These are phyloP conservation scores for Aegle marmelos DNA, from an alignment of 345 rosid genomes.

Conservation along the genomic window DNA sequence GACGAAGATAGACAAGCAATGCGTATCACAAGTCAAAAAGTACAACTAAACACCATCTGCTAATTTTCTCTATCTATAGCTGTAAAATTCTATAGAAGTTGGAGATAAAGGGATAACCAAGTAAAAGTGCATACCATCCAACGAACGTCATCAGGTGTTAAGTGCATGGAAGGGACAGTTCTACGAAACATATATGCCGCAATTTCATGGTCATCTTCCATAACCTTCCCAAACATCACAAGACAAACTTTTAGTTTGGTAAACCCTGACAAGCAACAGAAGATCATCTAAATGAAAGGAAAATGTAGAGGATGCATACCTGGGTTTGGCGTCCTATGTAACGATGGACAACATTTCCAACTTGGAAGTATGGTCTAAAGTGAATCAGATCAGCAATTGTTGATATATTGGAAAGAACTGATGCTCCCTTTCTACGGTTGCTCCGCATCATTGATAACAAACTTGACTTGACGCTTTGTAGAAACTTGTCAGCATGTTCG, in stretches of 20 bases:
- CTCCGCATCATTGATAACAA: slow-evolving; percentile 56
- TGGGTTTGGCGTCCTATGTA: slow-evolving; percentile 95
- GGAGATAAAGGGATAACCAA: background rate
- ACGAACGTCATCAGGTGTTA: slow-evolving; percentile 90
- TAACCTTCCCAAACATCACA: slow-evolving; percentile 49
- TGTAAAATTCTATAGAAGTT: background rate
- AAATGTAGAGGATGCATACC: slow-evolving; percentile 33
- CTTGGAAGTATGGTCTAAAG: slow-evolving; percentile 72
- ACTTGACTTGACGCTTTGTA: slow-evolving; percentile 78
- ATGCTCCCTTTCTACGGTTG: slow-evolving; percentile 48
- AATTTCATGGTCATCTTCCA: slow-evolving; percentile 95
- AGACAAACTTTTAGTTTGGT: slow-evolving; percentile 2
- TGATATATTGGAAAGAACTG: slow-evolving; percentile 59
- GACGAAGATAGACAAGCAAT: background rate
- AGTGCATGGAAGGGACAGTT: slow-evolving; percentile 82
- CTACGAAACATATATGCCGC: slow-evolving; percentile 94
- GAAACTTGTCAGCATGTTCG: slow-evolving; percentile 83
- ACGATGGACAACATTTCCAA: slow-evolving; percentile 84
- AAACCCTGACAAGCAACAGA: background rate
- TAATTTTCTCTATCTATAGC: background rate
- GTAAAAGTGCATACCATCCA: slow-evolving; percentile 71
- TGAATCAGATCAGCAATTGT: slow-evolving; percentile 71
- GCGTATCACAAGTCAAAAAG: background rate
- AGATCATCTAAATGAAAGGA: slow-evolving; percentile 10
- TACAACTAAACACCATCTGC: too few relatives aligned